Conservation (phyloP, 1,284 basidiomycete genomes). For the Cystobasidium pallidum region DNA sequence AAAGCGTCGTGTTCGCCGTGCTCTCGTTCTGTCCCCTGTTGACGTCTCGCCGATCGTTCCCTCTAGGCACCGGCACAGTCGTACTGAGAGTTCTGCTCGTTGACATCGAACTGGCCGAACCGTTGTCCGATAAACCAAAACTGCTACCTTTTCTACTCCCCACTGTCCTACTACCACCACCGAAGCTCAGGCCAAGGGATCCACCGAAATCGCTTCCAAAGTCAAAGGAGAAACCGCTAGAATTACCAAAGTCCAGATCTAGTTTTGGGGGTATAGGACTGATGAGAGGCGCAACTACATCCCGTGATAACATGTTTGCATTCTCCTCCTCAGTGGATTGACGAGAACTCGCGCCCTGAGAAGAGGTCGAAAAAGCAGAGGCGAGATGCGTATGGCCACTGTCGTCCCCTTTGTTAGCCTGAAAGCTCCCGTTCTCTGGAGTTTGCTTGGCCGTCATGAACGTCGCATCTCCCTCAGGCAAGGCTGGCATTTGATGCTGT, state of each 20-base stretch:
- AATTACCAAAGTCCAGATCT: conserved; percentile 40
- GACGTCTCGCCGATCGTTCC: neutral
- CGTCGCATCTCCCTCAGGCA: conserved; percentile 23
- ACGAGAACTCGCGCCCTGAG: conserved; percentile 5
- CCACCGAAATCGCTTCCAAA: conserved; percentile 29
- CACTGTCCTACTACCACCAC: conserved; percentile 1
- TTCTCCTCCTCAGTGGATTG: conserved; percentile 19
- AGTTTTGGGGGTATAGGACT: conserved; percentile 41
- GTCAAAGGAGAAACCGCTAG: conserved; percentile 28
- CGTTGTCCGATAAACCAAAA: neutral
- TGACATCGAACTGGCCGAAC: neutral
- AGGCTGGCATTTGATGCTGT: neutral
- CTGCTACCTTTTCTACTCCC: neutral
- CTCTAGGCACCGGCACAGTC: no score
- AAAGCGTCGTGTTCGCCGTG: neutral
- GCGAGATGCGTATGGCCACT: conserved; percentile 1
- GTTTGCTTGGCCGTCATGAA: conserved; percentile 26
- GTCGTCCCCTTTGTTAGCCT: neutral
- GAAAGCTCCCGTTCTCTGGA: neutral
- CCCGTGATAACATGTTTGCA: neutral
- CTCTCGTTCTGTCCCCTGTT: conserved; percentile 8
- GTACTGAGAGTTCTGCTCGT: no score
- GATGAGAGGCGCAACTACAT: conserved; percentile 20
- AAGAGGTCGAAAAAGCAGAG: conserved; percentile 7
- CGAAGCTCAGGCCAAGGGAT: conserved; percentile 4